phyloP scores from a whole-genome alignment of 768 basidiomycete species.

The Termitomyces titanicus region DNA sequence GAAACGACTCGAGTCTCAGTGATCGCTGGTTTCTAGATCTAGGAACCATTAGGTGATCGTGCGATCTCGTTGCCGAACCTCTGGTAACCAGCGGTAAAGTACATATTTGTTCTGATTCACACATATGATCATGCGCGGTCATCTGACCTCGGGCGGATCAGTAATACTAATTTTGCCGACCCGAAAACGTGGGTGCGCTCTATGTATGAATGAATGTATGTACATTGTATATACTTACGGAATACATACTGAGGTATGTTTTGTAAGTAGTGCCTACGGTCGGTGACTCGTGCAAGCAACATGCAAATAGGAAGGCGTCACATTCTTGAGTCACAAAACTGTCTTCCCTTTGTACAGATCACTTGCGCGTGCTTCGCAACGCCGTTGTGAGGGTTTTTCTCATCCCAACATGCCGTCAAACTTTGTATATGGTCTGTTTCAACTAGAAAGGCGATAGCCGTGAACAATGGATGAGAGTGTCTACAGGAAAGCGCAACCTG shows the following conservation, averaged over 20 bases:
- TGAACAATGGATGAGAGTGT: conserved; percentile 1
- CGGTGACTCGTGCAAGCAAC: too few relatives aligned
- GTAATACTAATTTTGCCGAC: not conserved
- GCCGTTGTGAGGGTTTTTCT: not conserved
- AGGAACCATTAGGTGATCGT: conserved; percentile 15
- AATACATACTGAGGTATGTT: too few relatives aligned
- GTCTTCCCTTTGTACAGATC: not conserved
- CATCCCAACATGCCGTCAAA: not conserved
- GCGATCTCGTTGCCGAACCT: conserved; percentile 11
- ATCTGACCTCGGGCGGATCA: conserved; percentile 17
- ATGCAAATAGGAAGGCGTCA: too few relatives aligned
- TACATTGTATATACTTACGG: too few relatives aligned
- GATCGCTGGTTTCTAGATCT: conserved; percentile 8
- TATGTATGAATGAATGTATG: too few relatives aligned
- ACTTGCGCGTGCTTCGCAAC: not conserved
- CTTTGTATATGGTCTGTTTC: not conserved
- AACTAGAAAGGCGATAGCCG: not conserved
- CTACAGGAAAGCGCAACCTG: not conserved
- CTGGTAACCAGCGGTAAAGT: too few relatives aligned
- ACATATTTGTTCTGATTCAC: not conserved
- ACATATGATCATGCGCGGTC: conserved; percentile 10
- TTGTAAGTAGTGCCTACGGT: too few relatives aligned
- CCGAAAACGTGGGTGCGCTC: too few relatives aligned
- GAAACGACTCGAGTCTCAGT: not conserved
- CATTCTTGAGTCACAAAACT: not conserved